phyloP scores from a whole-genome alignment of 1,284 basidiomycete species.

The Fistulina hepatica region DNA sequence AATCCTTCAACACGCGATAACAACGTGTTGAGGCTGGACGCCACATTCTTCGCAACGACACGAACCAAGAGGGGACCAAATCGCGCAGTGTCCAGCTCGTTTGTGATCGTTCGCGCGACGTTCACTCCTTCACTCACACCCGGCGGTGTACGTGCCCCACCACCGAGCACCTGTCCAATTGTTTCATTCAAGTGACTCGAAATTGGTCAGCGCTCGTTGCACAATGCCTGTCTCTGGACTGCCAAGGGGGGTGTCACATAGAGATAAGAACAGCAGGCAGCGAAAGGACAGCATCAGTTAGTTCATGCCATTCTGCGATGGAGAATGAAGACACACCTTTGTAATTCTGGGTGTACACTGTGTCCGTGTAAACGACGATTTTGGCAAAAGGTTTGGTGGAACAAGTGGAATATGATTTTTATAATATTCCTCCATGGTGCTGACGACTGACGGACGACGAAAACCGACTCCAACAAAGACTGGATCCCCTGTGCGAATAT shows the following conservation, averaged over 20 bases:
- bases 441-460: too few relatives aligned
- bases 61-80: conserved; percentile 85
- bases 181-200: conserved; percentile 81
- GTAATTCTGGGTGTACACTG: conserved; percentile 70
- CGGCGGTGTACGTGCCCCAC: conserved; percentile 64
- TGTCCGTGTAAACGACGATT: conserved; percentile 90
- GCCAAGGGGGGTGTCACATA: not conserved
- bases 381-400: conserved; percentile 95
- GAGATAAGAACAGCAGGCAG: not conserved
- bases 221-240: conserved; percentile 88
- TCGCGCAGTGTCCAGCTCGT: conserved; percentile 86
- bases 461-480: too few relatives aligned
- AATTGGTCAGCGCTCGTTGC: conserved; percentile 68
- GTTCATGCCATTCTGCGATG: too few relatives aligned
- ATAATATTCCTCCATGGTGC: too few relatives aligned
- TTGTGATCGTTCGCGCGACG: conserved; percentile 67
- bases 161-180: conserved; percentile 65
- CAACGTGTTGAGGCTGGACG: conserved; percentile 56
- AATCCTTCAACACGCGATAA: conserved; percentile 50
- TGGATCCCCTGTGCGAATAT: conserved; percentile 1
- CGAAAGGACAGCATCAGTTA: not conserved
- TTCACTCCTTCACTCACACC: conserved; percentile 66
- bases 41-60: conserved; percentile 65
- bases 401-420: conserved; percentile 81
- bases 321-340: conserved; percentile 53